Evolutionary conservation across 306 rosid genomes (phyloP).

Genomic region (Elaeagnus macrophylla): DNA sequence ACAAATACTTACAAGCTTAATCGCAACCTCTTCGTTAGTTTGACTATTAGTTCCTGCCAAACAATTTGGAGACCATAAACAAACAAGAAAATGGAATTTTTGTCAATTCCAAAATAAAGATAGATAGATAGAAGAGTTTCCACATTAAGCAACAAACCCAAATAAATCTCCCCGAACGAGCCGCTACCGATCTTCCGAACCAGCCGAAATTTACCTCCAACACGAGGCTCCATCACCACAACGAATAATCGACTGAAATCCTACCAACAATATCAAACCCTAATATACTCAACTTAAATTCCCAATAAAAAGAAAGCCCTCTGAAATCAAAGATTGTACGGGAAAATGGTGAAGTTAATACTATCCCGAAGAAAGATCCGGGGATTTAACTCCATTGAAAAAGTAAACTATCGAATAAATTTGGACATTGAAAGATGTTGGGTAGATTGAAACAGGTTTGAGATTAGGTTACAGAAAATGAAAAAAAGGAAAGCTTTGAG

Average conservation of each 20-base stretch:
- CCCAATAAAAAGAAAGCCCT: too few species aligned
- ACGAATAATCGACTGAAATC: constrained; percentile 26
- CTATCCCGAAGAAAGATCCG: too few species aligned
- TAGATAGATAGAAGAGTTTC: background rate
- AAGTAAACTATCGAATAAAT: background rate
- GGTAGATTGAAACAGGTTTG: background rate
- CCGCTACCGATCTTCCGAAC: constrained; percentile 97
- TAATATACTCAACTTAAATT: constrained; percentile 1
- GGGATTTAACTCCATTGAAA: too few species aligned
- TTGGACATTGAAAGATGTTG: background rate
- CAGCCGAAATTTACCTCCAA: constrained; percentile 77
- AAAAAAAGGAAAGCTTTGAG: background rate
- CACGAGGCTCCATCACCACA: constrained; percentile 84
- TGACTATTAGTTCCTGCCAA: constrained; percentile 82
- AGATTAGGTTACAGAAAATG: background rate
- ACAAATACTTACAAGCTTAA: constrained; percentile 76
- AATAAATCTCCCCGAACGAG: constrained; percentile 94
- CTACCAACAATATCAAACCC: constrained; percentile 26
- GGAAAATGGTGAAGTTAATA: too few species aligned
- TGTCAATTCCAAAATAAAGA: background rate
- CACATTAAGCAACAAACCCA: constrained; percentile 36
- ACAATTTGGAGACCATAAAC: constrained; percentile 16
- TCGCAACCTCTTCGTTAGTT: constrained; percentile 92
- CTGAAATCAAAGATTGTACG: too few species aligned
- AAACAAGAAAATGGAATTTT: constrained; percentile 2